These are phyloP conservation scores for Closterium sp. DNA, from an alignment of 139 green algal species.

Conservation along the genomic window DNA sequence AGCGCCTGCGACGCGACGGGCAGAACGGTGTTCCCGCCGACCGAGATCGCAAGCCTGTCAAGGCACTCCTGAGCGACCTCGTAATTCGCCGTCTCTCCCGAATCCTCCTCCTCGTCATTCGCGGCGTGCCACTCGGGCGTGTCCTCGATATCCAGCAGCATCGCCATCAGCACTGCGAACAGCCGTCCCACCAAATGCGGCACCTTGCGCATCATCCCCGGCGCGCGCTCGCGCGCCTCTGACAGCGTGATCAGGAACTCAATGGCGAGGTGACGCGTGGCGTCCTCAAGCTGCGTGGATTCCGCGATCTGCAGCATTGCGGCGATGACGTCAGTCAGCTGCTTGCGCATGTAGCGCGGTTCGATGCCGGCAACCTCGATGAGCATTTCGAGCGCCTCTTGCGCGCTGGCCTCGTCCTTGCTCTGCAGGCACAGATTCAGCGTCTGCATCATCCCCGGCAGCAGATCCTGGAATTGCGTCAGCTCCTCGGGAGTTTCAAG, in stretches of 20 bases:
- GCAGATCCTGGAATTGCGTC: conserved; percentile 70
- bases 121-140: conserved; percentile 74
- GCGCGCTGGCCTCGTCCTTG: conserved; percentile 69
- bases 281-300: conserved; percentile 59
- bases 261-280: conserved; percentile 74
- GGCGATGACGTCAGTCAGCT: conserved; percentile 75
- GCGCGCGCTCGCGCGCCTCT: conserved; percentile 86
- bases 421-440: conserved; percentile 67
- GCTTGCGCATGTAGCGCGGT: conserved; percentile 84
- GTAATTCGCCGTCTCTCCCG: conserved; percentile 30
- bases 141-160: conserved; percentile 95
- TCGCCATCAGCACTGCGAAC: conserved; percentile 77
- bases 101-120: conserved; percentile 62
- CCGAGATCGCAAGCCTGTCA: conserved; percentile 83
- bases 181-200: conserved; percentile 78
- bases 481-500: conserved; percentile 70
- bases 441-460: conserved; percentile 78
- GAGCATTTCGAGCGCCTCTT: conserved; percentile 89
- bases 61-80: conserved; percentile 82
- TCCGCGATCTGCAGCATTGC: conserved; percentile 77
- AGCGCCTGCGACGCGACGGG: conserved; percentile 75
- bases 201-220: conserved; percentile 92
- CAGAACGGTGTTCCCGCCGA: conserved; percentile 86
- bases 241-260: conserved; percentile 95
- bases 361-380: conserved; percentile 89